Conservation (phyloP, 2,329 filamentous ascomycete genomes). For the Talaromyces albobiverticillius region DNA sequence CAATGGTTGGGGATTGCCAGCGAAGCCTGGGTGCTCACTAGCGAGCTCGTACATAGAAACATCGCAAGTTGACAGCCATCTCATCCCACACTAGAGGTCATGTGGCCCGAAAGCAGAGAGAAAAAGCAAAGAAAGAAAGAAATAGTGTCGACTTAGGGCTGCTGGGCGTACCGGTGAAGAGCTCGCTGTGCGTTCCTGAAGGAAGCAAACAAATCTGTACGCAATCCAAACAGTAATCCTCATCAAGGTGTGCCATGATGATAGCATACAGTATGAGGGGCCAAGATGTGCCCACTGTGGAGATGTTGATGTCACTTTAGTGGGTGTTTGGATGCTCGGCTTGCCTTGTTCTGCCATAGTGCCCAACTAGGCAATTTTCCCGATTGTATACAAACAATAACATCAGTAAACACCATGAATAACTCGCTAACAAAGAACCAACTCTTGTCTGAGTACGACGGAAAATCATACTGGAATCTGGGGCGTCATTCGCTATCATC, state of each 20-base stretch:
- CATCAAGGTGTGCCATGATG: background rate
- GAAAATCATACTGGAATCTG: too few species aligned
- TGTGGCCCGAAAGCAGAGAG: background rate
- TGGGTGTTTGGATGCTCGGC: too few species aligned
- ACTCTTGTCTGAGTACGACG: too few species aligned
- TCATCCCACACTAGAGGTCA: slow-evolving; percentile 9
- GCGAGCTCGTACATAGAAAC: background rate
- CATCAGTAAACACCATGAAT: too few species aligned
- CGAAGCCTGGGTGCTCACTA: background rate
- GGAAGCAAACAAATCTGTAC: too few species aligned
- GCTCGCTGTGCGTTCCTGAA: background rate
- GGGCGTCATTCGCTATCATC: too few species aligned
- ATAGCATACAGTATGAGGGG: too few species aligned
- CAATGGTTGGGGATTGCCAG: background rate
- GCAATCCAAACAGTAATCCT: background rate
- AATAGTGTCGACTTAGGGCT: background rate
- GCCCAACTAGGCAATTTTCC: too few species aligned
- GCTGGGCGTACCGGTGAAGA: background rate
- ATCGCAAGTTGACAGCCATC: background rate
- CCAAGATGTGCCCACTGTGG: background rate
- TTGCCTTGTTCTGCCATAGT: too few species aligned
- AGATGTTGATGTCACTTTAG: background rate
- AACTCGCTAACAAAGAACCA: too few species aligned
- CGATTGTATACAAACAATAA: too few species aligned
- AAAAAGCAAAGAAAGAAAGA: background rate